Evolutionary conservation across 768 basidiomycete species (phyloP), one percentile per base, ranked within the genome.

Genomic region (Rhizopogon rudus): DNA sequence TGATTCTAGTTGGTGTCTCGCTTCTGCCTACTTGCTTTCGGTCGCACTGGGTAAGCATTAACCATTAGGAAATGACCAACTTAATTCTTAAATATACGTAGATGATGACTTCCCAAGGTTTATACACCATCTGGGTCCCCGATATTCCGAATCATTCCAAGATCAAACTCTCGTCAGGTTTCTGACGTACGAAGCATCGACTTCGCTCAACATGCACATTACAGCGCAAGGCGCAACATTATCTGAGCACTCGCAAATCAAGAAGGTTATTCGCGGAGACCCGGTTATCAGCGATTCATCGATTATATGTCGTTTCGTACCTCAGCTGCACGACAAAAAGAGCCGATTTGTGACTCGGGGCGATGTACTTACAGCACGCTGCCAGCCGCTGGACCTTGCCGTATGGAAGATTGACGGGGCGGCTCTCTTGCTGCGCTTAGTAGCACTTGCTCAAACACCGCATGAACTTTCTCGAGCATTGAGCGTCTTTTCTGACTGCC

Each of bases 361-460:
- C 1, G 79, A 89, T 64, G 78, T 87, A 3, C 71, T 83, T 55
- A 72, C 81, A 0, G 78, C 84, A n/a, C 81, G 80, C 43, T 81
- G 79, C 45, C 77, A 76, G 43, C 79, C 83, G 52, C 67, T 95
- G 28, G 93, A 97, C 65, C 75, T 80, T 52, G 82, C 87, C 0
- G 67, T 96, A 52, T 91, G 90, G 84, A 84, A 82, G 63, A 81
- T 93, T 51, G 95, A 93, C 0, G 93, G 95, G 4, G 83, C 87
- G 2, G 84, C 85, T 10, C 77, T 94, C 10, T 74, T 82, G 2
- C 70, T 97, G 64, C 75, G 82, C 55, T 70, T 97, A 50, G 79
- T 97, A 22, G 86, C 93, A 66, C 73, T 91, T 22, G 87, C 92
- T 1, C 78, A 81, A 87, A 91, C 83, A 0, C 71, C 85, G 0